These are phyloP conservation scores for Ramularia endophylla DNA, from an alignment of 2,329 filamentous ascomycete species.

Conservation along the genomic window DNA sequence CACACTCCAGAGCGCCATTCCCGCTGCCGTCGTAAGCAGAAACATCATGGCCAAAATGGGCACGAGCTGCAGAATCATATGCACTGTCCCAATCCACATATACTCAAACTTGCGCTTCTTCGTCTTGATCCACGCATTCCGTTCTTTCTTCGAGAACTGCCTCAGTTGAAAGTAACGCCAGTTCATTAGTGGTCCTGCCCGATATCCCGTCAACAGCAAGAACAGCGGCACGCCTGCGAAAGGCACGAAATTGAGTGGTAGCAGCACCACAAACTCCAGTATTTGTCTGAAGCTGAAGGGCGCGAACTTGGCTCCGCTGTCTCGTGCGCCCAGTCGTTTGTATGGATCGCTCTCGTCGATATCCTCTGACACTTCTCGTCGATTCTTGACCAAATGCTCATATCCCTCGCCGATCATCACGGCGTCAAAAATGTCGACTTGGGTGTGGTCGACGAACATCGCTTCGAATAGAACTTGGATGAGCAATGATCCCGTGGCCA, in stretches of 20 bases:
- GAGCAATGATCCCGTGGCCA: constrained; percentile 60
- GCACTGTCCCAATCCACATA: constrained; percentile 85
- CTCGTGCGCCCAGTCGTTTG: constrained; percentile 76
- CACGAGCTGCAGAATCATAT: constrained; percentile 78
- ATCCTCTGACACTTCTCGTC: constrained; percentile 60
- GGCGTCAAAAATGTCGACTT: constrained; percentile 78
- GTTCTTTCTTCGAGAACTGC: constrained; percentile 66
- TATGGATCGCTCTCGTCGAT: constrained; percentile 67
- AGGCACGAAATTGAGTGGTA: constrained; percentile 79
- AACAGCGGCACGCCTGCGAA: constrained; percentile 79
- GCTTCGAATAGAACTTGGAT: constrained; percentile 52
- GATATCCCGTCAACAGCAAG: constrained; percentile 78
- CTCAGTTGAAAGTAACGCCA: constrained; percentile 84
- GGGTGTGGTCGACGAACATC: constrained; percentile 60
- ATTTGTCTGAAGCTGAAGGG: constrained; percentile 92
- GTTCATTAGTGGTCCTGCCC: constrained; percentile 82
- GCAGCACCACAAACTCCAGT: constrained; percentile 63
- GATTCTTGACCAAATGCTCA: constrained; percentile 56
- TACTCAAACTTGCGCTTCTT: constrained; percentile 70
- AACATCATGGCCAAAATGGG: constrained; percentile 93
- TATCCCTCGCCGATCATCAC: constrained; percentile 68
- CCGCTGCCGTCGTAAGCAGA: constrained; percentile 76
- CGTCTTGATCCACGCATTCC: constrained; percentile 60
- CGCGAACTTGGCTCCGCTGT: constrained; percentile 67
- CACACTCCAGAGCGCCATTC: constrained; percentile 79